phyloP scores from a whole-genome alignment of 306 rosid genomes.

The Cercis canadensis region DNA sequence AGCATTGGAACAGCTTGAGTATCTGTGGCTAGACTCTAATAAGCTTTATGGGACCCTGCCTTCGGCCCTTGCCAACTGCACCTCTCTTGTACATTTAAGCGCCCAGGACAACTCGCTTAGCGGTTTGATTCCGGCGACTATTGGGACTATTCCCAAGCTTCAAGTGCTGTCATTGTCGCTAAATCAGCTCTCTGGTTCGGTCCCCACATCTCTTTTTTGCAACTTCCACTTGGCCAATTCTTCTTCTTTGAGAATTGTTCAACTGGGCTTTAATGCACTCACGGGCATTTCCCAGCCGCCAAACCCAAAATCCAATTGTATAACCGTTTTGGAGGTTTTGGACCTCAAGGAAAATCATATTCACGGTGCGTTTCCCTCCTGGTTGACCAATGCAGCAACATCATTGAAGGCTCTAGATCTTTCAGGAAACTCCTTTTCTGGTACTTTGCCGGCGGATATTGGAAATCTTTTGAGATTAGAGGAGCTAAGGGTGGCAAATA shows the following conservation, averaged over 20 bases:
- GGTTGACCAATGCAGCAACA: slow-evolving; percentile 60
- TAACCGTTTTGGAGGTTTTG: slow-evolving; percentile 55
- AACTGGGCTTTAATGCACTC: slow-evolving; percentile 66
- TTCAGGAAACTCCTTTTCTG: slow-evolving; percentile 71
- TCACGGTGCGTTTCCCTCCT: slow-evolving; percentile 54
- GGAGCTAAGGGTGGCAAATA: slow-evolving; percentile 54
- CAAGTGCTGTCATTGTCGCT: slow-evolving; percentile 66
- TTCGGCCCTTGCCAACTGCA: slow-evolving; percentile 70
- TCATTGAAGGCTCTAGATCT: slow-evolving; percentile 60
- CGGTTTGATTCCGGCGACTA: slow-evolving; percentile 68
- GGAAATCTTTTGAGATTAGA: slow-evolving; percentile 58
- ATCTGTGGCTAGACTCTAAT: slow-evolving; percentile 67
- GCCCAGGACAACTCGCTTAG: slow-evolving; percentile 62
- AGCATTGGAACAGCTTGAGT: slow-evolving; percentile 51
- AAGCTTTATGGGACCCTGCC: slow-evolving; percentile 66
- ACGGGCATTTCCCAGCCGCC: slow-evolving; percentile 66
- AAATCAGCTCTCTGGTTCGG: slow-evolving; percentile 65
- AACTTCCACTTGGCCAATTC: slow-evolving; percentile 23
- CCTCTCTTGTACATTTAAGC: slow-evolving; percentile 62
- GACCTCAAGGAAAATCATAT: slow-evolving; percentile 63
- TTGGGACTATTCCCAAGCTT: slow-evolving; percentile 67
- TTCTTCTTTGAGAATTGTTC: slow-evolving; percentile 53
- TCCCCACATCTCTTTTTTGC: slow-evolving; percentile 66
- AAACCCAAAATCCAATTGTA: slow-evolving; percentile 49
- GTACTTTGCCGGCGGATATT: slow-evolving; percentile 51